These are phyloP conservation scores for Samsoniella hepiali DNA, from an alignment of 2,329 filamentous ascomycete species.

Conservation along the genomic window DNA sequence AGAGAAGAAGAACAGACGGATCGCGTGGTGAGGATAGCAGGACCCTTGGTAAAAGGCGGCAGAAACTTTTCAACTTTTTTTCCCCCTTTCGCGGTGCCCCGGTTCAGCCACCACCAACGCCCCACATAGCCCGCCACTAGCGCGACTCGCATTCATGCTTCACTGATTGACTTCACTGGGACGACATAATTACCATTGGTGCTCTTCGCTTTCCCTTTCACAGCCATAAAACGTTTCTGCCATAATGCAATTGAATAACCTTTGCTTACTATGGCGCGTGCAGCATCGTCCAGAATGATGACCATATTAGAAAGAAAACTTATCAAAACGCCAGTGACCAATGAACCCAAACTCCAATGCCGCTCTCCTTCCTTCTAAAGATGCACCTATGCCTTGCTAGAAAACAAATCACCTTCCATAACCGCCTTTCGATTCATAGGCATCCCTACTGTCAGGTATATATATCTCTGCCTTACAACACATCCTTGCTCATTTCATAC, in stretches of 20 bases:
- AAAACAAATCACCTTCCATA: background rate
- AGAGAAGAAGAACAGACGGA: background rate
- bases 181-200: too few relatives aligned
- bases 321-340: conserved; percentile 12
- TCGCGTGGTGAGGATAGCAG: background rate
- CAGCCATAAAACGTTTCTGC: background rate
- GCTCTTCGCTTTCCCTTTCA: too few relatives aligned
- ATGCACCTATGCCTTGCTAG: conserved; percentile 12
- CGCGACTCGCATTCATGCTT: background rate
- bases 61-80: conserved; percentile 18
- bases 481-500: conserved; percentile 56
- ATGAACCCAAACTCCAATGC: conserved; percentile 12
- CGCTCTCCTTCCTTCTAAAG: background rate
- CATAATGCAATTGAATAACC: background rate
- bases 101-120: background rate
- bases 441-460: background rate
- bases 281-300: background rate
- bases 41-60: background rate
- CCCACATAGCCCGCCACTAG: background rate
- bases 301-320: conserved; percentile 1
- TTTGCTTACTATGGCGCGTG: background rate
- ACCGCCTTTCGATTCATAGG: background rate
- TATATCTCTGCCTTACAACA: conserved; percentile 32
- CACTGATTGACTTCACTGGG: too few relatives aligned
- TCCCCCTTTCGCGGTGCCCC: conserved; percentile 11